A percentile compares a stretch with the other conserved stretches of the same genome.
Conservation (phyloP, 2,329 filamentous ascomycete species). For the Dryadomyces quercivorus region DNA sequence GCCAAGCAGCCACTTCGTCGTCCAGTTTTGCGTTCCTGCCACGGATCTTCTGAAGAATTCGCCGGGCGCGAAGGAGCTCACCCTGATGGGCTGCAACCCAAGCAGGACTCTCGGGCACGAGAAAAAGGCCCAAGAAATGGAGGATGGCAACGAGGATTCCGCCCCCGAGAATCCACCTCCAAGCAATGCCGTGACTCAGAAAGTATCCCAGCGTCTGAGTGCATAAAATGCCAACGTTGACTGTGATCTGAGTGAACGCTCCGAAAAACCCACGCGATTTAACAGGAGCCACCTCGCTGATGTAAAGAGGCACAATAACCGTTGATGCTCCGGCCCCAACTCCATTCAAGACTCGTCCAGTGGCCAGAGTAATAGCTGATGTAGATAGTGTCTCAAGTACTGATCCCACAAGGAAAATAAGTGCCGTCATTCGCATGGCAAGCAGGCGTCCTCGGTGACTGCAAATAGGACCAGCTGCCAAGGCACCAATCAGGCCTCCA, state of each 20-base stretch:
- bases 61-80: slow-evolving; percentile 48
- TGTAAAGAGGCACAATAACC: slow-evolving; percentile 88
- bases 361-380: slow-evolving; percentile 52
- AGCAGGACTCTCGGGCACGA: slow-evolving; percentile 77
- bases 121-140: slow-evolving; percentile 57
- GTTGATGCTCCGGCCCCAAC: slow-evolving; percentile 79
- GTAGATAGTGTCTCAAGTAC: slow-evolving; percentile 60
- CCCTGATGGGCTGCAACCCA: slow-evolving; percentile 63
- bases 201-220: slow-evolving; percentile 83
- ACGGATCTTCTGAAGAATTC: slow-evolving; percentile 62
- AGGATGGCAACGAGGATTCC: slow-evolving; percentile 56
- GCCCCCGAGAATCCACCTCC: slow-evolving; percentile 70
- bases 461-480: slow-evolving; percentile 68
- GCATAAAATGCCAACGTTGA: slow-evolving; percentile 78
- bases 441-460: slow-evolving; percentile 63
- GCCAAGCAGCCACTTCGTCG: slow-evolving; percentile 57
- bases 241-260: slow-evolving; percentile 80
- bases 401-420: slow-evolving; percentile 67
- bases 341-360: slow-evolving; percentile 71
- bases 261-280: slow-evolving; percentile 67
- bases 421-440: slow-evolving; percentile 64
- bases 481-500: slow-evolving; percentile 73
- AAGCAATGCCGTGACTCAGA: slow-evolving; percentile 64
- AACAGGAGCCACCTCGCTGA: slow-evolving; percentile 78
- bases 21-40: slow-evolving; percentile 57